Evolutionary conservation across 108 stramenopile species (phyloP), one percentile per base, ranked within the genome.

Genomic region (Nitzschia palea): DNA sequence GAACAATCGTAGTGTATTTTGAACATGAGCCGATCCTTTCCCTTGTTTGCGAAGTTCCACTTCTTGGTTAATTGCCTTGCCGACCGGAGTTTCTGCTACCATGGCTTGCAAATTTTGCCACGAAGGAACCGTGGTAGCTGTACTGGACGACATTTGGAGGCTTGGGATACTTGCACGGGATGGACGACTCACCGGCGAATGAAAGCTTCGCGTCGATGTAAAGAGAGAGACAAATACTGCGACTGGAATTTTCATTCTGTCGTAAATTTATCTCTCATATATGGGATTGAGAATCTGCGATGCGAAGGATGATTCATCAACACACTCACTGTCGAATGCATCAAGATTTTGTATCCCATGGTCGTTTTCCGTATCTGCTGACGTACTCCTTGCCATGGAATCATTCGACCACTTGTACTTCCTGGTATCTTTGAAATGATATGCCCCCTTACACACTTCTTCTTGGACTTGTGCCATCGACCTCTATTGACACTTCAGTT

Each of bases 1-100:
- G 73, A 93, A 93, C 23, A 76, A 53, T 3, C 91, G 83, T 32
- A 90, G 57, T 17, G 71, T 88, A 68, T 88, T 89, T 51, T 93
- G 87, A 20, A 89, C 88, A 72, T 77, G 71, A 1, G 88, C 78
- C 17, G 80, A 72, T 61, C 87, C 88, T 2, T 74, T 73, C 26
- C 91, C 91, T 40, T 58, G 26, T 4, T 55, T 31, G 23, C 91
- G 79, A 22, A 83, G 56, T 55, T 76, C 68, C 14, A 68, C 63
- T 69, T 93, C 87, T 29, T 70, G 29, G 25, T 80, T 71, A 52
- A 93, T 53, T 20, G 91, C 88, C 27, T 77, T 73, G 28, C 91
- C 91, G 3, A 88, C 81, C 0, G 70, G 54, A 4, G 87, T 89
- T 9, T 35, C n/a, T 23, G 25, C 59, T 14, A 68, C 48, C 33